phyloP scores from a whole-genome alignment of 1,284 basidiomycete species.

The Apiotrichum gamsii region DNA sequence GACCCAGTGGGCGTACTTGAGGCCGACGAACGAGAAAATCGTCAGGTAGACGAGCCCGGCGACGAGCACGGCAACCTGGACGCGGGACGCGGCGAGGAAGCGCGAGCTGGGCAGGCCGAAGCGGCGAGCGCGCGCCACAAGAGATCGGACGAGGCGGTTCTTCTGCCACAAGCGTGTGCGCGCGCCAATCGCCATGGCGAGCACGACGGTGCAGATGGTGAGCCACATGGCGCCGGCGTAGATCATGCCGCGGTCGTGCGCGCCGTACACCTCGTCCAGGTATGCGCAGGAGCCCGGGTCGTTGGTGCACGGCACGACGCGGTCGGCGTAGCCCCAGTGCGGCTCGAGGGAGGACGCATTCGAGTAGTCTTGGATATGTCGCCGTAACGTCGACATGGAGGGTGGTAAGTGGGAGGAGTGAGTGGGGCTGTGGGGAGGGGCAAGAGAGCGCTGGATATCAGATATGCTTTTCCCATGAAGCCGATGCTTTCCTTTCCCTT shows the following conservation, averaged over 20 bases:
- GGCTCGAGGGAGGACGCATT: constrained; percentile 19
- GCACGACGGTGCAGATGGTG: constrained; percentile 17
- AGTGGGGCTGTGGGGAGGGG: too few relatives aligned
- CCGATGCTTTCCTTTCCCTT: too few relatives aligned
- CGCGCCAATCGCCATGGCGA: constrained; percentile 17
- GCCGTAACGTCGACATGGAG: too few relatives aligned
- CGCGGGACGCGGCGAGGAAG: too few relatives aligned
- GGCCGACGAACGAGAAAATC: constrained; percentile 30
- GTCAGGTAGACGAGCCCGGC: constrained; percentile 20
- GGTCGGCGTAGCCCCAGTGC: constrained; percentile 33
- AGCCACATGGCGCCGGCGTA: constrained; percentile 29
- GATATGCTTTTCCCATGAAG: too few relatives aligned
- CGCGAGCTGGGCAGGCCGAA: too few relatives aligned
- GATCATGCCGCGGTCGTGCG: constrained; percentile 30
- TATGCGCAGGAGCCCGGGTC: constrained; percentile 33
- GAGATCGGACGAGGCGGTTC: too few relatives aligned
- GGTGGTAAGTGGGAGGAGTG: background rate
- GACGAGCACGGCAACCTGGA: constrained; percentile 7
- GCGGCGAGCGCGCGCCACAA: too few relatives aligned
- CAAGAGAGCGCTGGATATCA: too few relatives aligned
- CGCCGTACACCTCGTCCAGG: constrained; percentile 30
- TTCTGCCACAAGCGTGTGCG: too few relatives aligned
- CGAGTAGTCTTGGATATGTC: constrained; percentile 30
- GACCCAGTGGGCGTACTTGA: constrained; percentile 27
- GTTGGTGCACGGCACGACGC: constrained; percentile 30